These are phyloP conservation scores for Galeopsis tetrahit DNA, from an alignment of 257 asterid species.

Conservation along the genomic window DNA sequence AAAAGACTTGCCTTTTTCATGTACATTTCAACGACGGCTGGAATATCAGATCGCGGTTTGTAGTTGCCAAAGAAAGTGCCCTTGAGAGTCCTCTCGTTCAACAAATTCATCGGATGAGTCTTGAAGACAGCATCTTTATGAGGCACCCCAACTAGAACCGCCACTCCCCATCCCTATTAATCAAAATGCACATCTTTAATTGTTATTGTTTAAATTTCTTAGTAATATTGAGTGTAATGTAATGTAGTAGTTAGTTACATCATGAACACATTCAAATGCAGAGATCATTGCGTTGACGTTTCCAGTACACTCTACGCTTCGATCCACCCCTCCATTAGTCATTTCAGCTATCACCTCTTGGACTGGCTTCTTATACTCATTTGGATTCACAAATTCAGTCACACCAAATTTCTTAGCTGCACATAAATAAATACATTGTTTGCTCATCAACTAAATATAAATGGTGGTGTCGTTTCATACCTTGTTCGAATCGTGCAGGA, in stretches of 20 bases:
- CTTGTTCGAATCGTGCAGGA: conserved; percentile 56
- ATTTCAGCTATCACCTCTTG: conserved; percentile 82
- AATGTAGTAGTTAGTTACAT: conserved; percentile 41
- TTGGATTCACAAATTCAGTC: conserved; percentile 80
- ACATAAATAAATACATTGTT: neutral
- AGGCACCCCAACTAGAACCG: conserved; percentile 79
- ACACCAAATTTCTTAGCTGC: conserved; percentile 84
- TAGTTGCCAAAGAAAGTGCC: conserved; percentile 86
- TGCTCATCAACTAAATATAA: neutral
- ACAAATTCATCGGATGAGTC: conserved; percentile 63
- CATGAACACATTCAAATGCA: conserved; percentile 87
- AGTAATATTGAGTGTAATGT: neutral
- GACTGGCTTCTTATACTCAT: conserved; percentile 61
- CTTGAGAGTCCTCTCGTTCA: conserved; percentile 75
- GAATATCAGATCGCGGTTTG: conserved; percentile 66
- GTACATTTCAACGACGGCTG: conserved; percentile 68
- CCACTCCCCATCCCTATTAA: conserved; percentile 79
- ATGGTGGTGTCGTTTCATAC: conserved; percentile 16
- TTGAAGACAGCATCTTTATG: conserved; percentile 63
- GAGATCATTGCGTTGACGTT: conserved; percentile 76
- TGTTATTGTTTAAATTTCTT: too few species aligned
- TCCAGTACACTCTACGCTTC: conserved; percentile 85
- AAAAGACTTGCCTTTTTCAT: conserved; percentile 56
- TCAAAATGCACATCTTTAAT: neutral
- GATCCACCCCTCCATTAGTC: conserved; percentile 79